A percentile compares a stretch with the other conserved stretches of the same genome.
Conservation (phyloP, 768 basidiomycete species). For the Pleurotus tuber-regium region DNA sequence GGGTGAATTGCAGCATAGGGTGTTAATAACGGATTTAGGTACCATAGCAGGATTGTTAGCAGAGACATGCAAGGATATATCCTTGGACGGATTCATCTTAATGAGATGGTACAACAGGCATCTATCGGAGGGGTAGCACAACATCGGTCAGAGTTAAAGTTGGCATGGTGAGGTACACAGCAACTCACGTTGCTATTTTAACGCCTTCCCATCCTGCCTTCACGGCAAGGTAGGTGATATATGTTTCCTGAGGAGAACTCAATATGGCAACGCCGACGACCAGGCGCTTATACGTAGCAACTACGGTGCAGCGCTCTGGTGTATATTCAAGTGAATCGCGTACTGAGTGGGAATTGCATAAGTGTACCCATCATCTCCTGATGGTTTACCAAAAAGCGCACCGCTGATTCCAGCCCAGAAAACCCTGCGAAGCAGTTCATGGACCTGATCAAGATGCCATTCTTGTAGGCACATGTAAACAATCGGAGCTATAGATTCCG, state of each 20-base stretch:
- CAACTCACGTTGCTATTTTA: slow-evolving; percentile 67
- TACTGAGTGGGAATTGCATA: slow-evolving; percentile 38
- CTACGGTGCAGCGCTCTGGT: slow-evolving; percentile 73
- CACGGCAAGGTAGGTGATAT: slow-evolving; percentile 81
- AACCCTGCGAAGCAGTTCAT: slow-evolving; percentile 60
- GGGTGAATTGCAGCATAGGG: slow-evolving; percentile 7
- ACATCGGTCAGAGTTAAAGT: no score
- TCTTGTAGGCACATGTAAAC: slow-evolving; percentile 58
- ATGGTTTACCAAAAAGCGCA: no score
- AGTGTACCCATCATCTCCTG: slow-evolving; percentile 3
- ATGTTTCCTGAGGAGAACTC: slow-evolving; percentile 77
- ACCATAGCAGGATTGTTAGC: slow-evolving; percentile 82
- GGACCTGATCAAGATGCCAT: slow-evolving; percentile 65
- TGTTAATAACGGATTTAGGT: slow-evolving; percentile 15
- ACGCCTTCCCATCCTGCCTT: slow-evolving; percentile 79
- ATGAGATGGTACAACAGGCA: slow-evolving; percentile 80
- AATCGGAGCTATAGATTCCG: slow-evolving; percentile 50
- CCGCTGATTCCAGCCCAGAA: slow-evolving; percentile 83
- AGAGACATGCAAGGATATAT: slow-evolving; percentile 82
- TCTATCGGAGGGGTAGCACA: slow-evolving; percentile 31
- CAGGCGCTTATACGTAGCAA: slow-evolving; percentile 67
- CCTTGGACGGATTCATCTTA: slow-evolving; percentile 64
- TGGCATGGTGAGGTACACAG: slow-evolving; percentile 5
- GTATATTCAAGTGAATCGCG: slow-evolving; percentile 64
- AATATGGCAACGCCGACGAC: slow-evolving; percentile 75